phyloP scores from a whole-genome alignment of 208 protist genomes.

The Crithidia sp. region DNA sequence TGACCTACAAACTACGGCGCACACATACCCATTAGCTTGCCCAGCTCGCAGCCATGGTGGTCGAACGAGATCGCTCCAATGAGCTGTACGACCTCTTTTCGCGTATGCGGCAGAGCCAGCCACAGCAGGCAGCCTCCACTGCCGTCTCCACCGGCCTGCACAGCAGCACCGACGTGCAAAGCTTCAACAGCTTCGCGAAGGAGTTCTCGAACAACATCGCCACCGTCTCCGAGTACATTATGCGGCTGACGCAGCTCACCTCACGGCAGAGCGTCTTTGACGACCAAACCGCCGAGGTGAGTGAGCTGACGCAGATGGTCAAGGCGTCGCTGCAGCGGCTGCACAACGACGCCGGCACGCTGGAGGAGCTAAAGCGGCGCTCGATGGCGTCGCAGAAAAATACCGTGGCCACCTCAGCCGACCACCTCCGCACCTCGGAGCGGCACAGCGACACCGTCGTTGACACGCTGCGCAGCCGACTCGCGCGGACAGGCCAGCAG shows the following conservation, averaged over 20 bases:
- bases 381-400: conserved; percentile 61
- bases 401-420: not conserved
- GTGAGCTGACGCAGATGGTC: conserved; percentile 75
- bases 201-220: conserved; percentile 83
- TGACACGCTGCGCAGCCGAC: conserved; percentile 71
- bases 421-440: conserved; percentile 36
- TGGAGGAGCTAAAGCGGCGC: conserved; percentile 80
- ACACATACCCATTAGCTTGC: conserved; percentile 1
- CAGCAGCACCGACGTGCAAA: conserved; percentile 75
- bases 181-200: conserved; percentile 85
- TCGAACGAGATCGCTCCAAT: conserved; percentile 48
- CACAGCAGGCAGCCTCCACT: not conserved
- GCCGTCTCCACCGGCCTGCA: conserved; percentile 37
- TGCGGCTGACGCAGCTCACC: conserved; percentile 81
- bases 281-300: conserved; percentile 84
- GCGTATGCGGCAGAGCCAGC: conserved; percentile 20
- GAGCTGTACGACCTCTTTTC: conserved; percentile 57
- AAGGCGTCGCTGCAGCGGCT: conserved; percentile 82
- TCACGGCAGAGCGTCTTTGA: conserved; percentile 89
- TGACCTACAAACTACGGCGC: not conserved
- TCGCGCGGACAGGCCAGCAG: conserved; percentile 76
- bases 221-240: conserved; percentile 79
- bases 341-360: conserved; percentile 73
- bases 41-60: conserved; percentile 28
- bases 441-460: conserved; percentile 74